phyloP scores from a whole-genome alignment of 2,329 filamentous ascomycete species.

The Didymella arachidicola region DNA sequence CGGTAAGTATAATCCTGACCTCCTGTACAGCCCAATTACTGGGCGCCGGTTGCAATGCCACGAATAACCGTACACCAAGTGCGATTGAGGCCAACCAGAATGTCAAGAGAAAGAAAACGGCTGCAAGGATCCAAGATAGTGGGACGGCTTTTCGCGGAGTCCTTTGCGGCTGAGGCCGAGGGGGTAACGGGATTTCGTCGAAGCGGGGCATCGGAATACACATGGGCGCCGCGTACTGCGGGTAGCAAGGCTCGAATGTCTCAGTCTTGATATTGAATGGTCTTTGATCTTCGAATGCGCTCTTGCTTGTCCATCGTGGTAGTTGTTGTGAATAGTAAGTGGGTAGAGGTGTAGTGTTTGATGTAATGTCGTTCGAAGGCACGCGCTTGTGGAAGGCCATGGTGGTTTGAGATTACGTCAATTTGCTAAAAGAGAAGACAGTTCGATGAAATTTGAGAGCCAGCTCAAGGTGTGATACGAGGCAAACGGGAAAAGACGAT shows the following conservation, averaged over 20 bases:
- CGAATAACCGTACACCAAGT: constrained; percentile 29
- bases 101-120: constrained; percentile 33
- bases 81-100: constrained; percentile 36
- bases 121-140: constrained; percentile 37
- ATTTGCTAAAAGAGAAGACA: not conserved
- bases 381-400: constrained; percentile 24
- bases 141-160: constrained; percentile 17
- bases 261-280: constrained; percentile 16
- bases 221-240: constrained; percentile 16
- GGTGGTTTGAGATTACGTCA: not conserved
- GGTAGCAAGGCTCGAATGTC: constrained; percentile 20
- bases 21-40: constrained; percentile 18
- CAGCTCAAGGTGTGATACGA: constrained; percentile 3
- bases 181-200: constrained; percentile 20
- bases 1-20: constrained; percentile 31
- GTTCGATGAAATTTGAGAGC: not conserved
- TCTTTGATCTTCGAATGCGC: constrained; percentile 20
- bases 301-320: constrained; percentile 19
- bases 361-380: constrained; percentile 26
- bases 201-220: constrained; percentile 7
- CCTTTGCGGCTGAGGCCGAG: constrained; percentile 15
- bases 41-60: constrained; percentile 22
- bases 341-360: constrained; percentile 32
- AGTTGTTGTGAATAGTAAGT: constrained; percentile 30
- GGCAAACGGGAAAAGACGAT: not conserved